phyloP scores from a whole-genome alignment of 306 rosid species.

The Fragaria ananassa region DNA sequence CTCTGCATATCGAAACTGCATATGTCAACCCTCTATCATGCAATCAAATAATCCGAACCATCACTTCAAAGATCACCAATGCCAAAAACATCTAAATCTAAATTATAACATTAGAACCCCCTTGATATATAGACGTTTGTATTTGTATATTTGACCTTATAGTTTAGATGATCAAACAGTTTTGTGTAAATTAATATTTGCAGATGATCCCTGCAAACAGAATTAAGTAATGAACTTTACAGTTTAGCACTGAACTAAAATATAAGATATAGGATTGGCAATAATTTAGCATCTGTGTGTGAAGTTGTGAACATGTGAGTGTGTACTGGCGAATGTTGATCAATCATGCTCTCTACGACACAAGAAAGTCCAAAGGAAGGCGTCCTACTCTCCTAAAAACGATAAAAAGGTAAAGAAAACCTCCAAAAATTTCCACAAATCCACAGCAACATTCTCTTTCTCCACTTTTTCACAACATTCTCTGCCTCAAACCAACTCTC shows the following conservation, averaged over 20 bases:
- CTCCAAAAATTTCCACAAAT: not conserved
- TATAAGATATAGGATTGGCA: not conserved
- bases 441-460: not conserved
- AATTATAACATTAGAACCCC: too few relatives aligned
- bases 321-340: constrained; percentile 20
- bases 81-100: too few relatives aligned
- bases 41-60: too few relatives aligned
- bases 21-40: too few relatives aligned
- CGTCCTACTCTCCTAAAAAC: not conserved
- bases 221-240: not conserved
- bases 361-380: constrained; percentile 13
- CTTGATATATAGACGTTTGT: too few relatives aligned
- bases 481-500: not conserved
- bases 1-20: too few relatives aligned
- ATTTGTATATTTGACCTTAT: too few relatives aligned
- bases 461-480: not conserved
- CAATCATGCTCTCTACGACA: not conserved
- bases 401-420: not conserved
- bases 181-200: too few relatives aligned
- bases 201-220: too few relatives aligned
- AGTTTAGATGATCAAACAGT: too few relatives aligned
- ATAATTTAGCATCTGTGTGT: not conserved
- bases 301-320: constrained; percentile 3
- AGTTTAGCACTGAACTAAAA: not conserved
- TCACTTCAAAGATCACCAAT: too few relatives aligned